Evolutionary conservation across 2,329 filamentous ascomycete species (phyloP), one percentile per base, ranked within the genome.

Genomic region (Exserohilum turcica): DNA sequence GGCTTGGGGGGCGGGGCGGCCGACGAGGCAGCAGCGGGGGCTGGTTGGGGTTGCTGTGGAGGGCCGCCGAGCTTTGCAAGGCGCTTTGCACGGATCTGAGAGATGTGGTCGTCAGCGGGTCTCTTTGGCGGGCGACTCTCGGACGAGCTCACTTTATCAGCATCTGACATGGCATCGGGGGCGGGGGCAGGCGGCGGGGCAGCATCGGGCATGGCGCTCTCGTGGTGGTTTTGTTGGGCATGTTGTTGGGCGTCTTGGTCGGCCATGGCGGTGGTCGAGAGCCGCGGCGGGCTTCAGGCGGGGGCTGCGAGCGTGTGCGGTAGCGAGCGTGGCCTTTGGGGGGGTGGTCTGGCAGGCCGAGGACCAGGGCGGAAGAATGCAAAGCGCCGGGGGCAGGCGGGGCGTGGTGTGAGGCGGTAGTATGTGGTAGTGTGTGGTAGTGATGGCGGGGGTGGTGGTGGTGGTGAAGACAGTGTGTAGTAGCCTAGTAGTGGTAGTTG

Each of bases 1-100:
- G 69, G 65, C 57, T 66, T 67, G 10, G 70, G 65, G 8, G 70
- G 63, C 3, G 64, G 61, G 43, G 57, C 60, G 40, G 53, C 49
- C 8, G 67, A 63, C n/a, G 64, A 46, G 29, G 65, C 53, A 21
- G 65, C 53, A 44, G 67, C 56, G 21, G 67, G 62, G 21, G 53
- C 57, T 29, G 64, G 58, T 42, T 64, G 58, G 21, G 61, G 43
- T 54, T 64, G 47, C 63, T 65, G 61, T 65, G 67, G 48, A 47
- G 61, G 59, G 18, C 77, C 79, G 35, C 80, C 82, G 38, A 87
- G 78, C 73, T 87, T 88, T 51, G 85, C 85, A 43, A 88, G 79
- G 48, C 86, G 84, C 77, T 87, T 87, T 67, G 82, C 84, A 65
- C 86, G 84, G 71, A 87, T 88, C 85, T 87, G 66, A 27, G 57